Conservation (phyloP, 176 grass and related monocot genomes). For the Microstegium vimineum region DNA sequence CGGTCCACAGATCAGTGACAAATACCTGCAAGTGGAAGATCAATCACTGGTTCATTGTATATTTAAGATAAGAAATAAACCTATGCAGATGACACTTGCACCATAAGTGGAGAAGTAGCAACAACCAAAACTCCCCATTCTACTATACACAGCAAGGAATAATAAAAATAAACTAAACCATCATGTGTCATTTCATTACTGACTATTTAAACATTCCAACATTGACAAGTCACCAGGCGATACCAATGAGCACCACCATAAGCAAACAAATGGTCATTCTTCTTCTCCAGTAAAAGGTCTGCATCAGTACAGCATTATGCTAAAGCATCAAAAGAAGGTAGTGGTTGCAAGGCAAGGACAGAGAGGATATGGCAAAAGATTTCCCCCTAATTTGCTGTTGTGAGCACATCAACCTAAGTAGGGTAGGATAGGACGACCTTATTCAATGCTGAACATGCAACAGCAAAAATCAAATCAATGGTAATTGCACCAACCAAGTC, state of each 20-base stretch:
- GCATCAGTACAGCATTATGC: constrained; percentile 6
- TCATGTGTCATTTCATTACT: background rate
- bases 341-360: background rate
- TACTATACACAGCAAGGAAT: constrained; percentile 4
- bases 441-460: constrained; percentile 1
- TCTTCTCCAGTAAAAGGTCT: background rate
- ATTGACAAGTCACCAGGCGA: background rate
- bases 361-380: background rate
- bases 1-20: constrained; percentile 92
- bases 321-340: background rate
- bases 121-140: background rate
- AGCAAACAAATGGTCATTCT: background rate
- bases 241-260: background rate
- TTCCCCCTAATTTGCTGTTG: background rate
- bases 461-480: background rate
- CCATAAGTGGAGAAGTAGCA: constrained; percentile 1
- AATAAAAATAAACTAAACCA: constrained; percentile 3
- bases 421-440: background rate
- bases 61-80: constrained; percentile 18
- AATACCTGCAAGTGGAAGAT: constrained; percentile 50
- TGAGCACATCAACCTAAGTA: background rate
- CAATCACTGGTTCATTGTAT: background rate
- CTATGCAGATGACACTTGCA: background rate
- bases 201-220: background rate
- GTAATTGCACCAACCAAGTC: background rate